Conservation (phyloP, 2,329 filamentous ascomycete species). For the Cladosporium cucumerinum region DNA sequence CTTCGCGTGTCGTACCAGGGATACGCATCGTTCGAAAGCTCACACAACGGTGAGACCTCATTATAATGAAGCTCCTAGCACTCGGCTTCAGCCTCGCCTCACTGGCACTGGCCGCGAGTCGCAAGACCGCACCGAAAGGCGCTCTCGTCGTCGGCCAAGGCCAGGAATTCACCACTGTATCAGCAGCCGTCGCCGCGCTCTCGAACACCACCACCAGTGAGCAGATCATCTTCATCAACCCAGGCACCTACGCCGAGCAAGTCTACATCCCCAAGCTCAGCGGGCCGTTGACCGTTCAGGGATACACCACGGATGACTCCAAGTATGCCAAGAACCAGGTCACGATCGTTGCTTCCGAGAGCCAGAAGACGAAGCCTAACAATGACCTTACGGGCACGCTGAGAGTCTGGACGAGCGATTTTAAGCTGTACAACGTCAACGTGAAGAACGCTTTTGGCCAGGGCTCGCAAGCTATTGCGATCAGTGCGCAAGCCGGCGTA, state of each 20-base stretch:
- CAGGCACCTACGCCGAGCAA: constrained; percentile 61
- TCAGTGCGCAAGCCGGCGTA: constrained; percentile 48
- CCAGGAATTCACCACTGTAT: constrained; percentile 49
- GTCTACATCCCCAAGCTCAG: constrained; percentile 51
- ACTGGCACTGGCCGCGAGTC: constrained; percentile 30
- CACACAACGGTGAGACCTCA: neutral
- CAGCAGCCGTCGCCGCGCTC: constrained; percentile 57
- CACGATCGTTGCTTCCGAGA: constrained; percentile 49
- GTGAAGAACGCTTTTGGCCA: constrained; percentile 49
- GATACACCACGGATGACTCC: constrained; percentile 54
- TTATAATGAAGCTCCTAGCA: constrained; percentile 17
- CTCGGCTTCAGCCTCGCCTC: constrained; percentile 19
- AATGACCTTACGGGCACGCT: constrained; percentile 56
- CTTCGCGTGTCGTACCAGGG: too few relatives aligned
- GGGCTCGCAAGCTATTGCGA: constrained; percentile 52
- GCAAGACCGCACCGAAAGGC: constrained; percentile 49
- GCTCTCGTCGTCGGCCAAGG: constrained; percentile 48
- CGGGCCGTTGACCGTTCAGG: constrained; percentile 55
- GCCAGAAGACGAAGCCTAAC: constrained; percentile 46
- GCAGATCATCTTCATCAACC: constrained; percentile 61
- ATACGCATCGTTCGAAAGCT: neutral
- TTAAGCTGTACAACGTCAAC: constrained; percentile 63
- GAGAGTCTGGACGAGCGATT: constrained; percentile 47
- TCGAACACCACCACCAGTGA: constrained; percentile 48
- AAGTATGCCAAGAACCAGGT: constrained; percentile 57